Evolutionary conservation across 495 filamentous ascomycete genomes (phyloP), one percentile per base, ranked within the genome.

Genomic region (Usnea hakonensis): DNA sequence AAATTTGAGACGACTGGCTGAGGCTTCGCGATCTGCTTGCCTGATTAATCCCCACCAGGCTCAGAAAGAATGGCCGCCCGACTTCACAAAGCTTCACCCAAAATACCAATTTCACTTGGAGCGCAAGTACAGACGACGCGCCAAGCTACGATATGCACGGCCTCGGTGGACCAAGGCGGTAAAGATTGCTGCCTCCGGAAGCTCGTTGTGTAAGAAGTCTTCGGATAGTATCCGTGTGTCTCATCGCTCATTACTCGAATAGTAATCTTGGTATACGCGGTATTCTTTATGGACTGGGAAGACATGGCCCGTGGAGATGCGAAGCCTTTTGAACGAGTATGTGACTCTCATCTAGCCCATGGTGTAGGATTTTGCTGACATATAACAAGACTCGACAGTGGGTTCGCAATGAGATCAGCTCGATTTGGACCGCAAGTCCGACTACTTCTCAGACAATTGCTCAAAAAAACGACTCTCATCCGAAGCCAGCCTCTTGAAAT

Each of bases 11-110:
- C 57, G 57, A 14, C 32, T 64, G n/a, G 48, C 38, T 21, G 28
- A 55, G 55, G 32, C 57, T 38, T n/a, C 57, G n/a, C 30, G 37
- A n/a, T 37, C 59, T 32, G 58, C 58, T 21, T 57, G 48, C 36
- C 55, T 36, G 21, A 59, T 68, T 64, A 86, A 82, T 65, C 82
- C 77, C 2, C 91, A 88, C 81, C 85, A 83, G 71, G 87, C 90
- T n/a, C 90, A 91, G 72, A 87, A 86, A 63, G 74, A 83, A 72
- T 99, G 95, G 95, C 94, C 94, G 26, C 94, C 94, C 3, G 90
- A 97, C 73, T 91, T 97, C 79, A 76, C 76, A 55, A 87, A 89
- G 69, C 82, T 99, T 55, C 84, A 86, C 6, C 74, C 77, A 19
- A 91, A 88, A 70, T 86, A 97, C 67, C 88, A 97, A 71, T 94